Base-by-base conservation (phyloP, 306 rosid genomes). In the Dryas octopetala region DNA sequence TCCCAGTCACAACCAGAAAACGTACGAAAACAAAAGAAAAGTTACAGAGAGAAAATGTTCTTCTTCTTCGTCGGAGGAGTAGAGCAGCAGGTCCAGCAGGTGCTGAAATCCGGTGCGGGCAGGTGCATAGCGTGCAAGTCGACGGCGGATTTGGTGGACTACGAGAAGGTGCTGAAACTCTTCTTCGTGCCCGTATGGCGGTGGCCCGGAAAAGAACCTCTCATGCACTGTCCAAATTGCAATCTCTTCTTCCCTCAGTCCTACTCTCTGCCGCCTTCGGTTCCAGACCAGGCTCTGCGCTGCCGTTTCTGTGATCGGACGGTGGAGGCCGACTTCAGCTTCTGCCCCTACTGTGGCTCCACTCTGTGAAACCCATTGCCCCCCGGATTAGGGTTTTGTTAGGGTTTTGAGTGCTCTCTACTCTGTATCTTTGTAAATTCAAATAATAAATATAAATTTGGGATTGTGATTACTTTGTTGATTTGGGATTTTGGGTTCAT, bases 151-250 rank as follows among this genome's bases (percentile, higher is more conserved):
- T 84, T 90, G 45, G 98, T 94, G 9, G 84, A 89, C 4, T 88
- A 75, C 94, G 96, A 91, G 16, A 94, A 89, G 68, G 97, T 94
- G 40, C 85, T 91, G 48, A 91, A 90, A 77, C 88, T 91, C 26
- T 94, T 90, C 84, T 91, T 91, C 58, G 88, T 94, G 74, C 97
- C 98, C 14, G 96, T 85, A 0, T 91, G 97, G 96, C 87, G 93
- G 6, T 91, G 97, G 95, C 97, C 88, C 0, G 98, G 89, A 0
- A 91, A 91, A 60, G 89, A 89, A 4, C 88, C 91, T 53, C 40
- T 63, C 9, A 76, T 89, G 84, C 75, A 84, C 78, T 91, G 97
- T 62, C 61, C 84, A 57, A 79, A 82, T 50, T 94, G 98, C 68
- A 91, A 77, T 54, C 82, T 88, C 74, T 79, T 91, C 64, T 88